Conservation (phyloP, 2,329 filamentous ascomycete genomes). For the Paraphaeosphaeria minitans region DNA sequence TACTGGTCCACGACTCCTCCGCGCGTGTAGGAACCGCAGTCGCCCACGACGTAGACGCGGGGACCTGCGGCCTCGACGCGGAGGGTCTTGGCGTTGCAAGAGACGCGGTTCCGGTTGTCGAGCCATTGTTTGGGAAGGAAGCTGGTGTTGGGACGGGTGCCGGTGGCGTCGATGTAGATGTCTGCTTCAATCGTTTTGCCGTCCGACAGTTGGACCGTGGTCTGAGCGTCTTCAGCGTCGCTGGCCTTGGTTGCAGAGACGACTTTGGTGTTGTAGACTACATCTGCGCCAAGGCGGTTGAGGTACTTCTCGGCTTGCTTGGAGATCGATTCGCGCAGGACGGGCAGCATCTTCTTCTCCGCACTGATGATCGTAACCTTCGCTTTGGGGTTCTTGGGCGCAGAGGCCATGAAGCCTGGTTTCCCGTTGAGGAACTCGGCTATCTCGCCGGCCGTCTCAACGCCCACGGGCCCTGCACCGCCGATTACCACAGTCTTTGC, state of each 20-base stretch:
- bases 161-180: slow-evolving; percentile 60
- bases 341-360: slow-evolving; percentile 51
- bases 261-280: slow-evolving; percentile 50
- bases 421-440: slow-evolving; percentile 50
- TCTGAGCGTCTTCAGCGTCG: slow-evolving; percentile 48
- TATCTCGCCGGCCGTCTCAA: slow-evolving; percentile 58
- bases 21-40: slow-evolving; percentile 53
- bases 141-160: slow-evolving; percentile 57
- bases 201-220: slow-evolving; percentile 49
- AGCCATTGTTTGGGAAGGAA: slow-evolving; percentile 60
- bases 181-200: slow-evolving; percentile 57
- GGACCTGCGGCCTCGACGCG: slow-evolving; percentile 52
- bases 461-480: slow-evolving; percentile 57
- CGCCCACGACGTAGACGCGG: slow-evolving; percentile 56
- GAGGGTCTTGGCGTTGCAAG: slow-evolving; percentile 54
- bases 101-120: slow-evolving; percentile 55
- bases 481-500: slow-evolving; percentile 55
- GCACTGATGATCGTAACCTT: slow-evolving; percentile 54
- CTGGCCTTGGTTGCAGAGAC: slow-evolving; percentile 30
- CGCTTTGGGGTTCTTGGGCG: slow-evolving; percentile 47
- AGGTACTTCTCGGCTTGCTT: slow-evolving; percentile 56
- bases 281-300: slow-evolving; percentile 53
- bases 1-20: slow-evolving; percentile 53
- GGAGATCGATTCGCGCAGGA: slow-evolving; percentile 50
- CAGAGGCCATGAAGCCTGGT: slow-evolving; percentile 44